These are phyloP conservation scores for Raffaelea deltoideospora DNA, from an alignment of 2,329 filamentous ascomycete genomes.

Conservation along the genomic window DNA sequence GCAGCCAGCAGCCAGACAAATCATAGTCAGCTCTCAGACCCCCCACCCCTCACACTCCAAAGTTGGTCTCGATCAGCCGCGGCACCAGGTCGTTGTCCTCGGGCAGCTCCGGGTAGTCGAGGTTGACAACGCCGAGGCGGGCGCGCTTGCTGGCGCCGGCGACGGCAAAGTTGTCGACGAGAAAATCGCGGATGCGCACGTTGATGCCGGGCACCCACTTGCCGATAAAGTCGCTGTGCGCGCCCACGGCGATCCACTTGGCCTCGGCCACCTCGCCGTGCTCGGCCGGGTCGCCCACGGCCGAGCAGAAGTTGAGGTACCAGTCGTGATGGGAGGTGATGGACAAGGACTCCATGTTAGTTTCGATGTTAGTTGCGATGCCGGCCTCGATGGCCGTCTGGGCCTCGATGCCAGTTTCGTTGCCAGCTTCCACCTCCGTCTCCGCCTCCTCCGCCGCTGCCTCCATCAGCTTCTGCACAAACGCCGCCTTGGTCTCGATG, in stretches of 20 bases:
- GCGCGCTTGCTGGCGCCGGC: slow-evolving; percentile 12
- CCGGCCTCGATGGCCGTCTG: no score
- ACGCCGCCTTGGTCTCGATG: slow-evolving; percentile 22
- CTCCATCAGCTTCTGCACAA: slow-evolving; percentile 21
- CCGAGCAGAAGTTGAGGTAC: slow-evolving; percentile 23
- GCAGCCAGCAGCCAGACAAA: no score
- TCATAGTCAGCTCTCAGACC: not conserved
- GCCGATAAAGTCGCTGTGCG: slow-evolving; percentile 21
- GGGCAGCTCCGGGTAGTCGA: slow-evolving; percentile 16
- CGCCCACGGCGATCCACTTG: slow-evolving; percentile 29
- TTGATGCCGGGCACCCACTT: slow-evolving; percentile 29
- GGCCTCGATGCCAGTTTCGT: no score
- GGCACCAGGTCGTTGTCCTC: slow-evolving; percentile 24
- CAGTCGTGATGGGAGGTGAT: slow-evolving; percentile 14
- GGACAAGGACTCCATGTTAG: no score
- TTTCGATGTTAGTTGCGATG: no score
- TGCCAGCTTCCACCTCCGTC: not conserved
- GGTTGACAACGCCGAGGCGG: slow-evolving; percentile 13
- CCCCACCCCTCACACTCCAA: slow-evolving; percentile 8
- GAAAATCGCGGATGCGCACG: slow-evolving; percentile 17
- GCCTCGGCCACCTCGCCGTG: slow-evolving; percentile 22
- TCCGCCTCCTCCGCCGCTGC: slow-evolving; percentile 13
- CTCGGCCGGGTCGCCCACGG: slow-evolving; percentile 21
- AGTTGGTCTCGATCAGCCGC: slow-evolving; percentile 24
- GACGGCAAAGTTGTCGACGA: slow-evolving; percentile 13